Evolutionary conservation across 2,329 filamentous ascomycete species (phyloP).

Genomic region (Ambrosiella cleistominuta): DNA sequence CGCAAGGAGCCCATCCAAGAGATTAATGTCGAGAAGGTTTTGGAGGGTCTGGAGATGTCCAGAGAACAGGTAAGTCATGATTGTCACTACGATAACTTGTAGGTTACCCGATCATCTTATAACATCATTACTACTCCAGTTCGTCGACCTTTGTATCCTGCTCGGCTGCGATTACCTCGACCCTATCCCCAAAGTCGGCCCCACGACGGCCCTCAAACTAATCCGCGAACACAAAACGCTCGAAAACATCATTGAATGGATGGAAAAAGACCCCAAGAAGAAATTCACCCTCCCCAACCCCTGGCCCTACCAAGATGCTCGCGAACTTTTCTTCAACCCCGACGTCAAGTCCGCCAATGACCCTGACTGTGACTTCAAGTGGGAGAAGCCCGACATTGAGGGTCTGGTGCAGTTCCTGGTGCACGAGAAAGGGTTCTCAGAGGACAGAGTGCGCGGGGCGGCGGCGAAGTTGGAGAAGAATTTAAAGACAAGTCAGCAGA

Average conservation of each 20-base stretch:
- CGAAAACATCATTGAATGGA: slow-evolving; percentile 68
- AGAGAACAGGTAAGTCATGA: slow-evolving; percentile 47
- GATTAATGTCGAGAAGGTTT: slow-evolving; percentile 70
- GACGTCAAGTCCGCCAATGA: slow-evolving; percentile 74
- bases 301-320: slow-evolving; percentile 87
- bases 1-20: slow-evolving; percentile 96
- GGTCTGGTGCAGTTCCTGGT: slow-evolving; percentile 81
- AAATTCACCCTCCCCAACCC: slow-evolving; percentile 85
- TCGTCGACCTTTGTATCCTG: slow-evolving; percentile 93
- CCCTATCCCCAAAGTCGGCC: slow-evolving; percentile 85
- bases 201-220: slow-evolving; percentile 77
- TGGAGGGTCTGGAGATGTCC: slow-evolving; percentile 80
- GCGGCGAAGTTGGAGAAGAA: slow-evolving; percentile 74
- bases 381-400: slow-evolving; percentile 84
- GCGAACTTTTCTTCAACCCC: slow-evolving; percentile 78
- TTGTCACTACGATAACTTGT: not conserved
- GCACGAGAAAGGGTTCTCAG: slow-evolving; percentile 88
- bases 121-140: slow-evolving; percentile 32
- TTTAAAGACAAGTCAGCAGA: slow-evolving; percentile 78
- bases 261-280: slow-evolving; percentile 57
- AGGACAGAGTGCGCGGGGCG: slow-evolving; percentile 72
- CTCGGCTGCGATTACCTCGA: slow-evolving; percentile 97
- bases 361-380: slow-evolving; percentile 88
- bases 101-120: not conserved
- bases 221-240: slow-evolving; percentile 83